These are phyloP conservation scores for Allium sativum DNA, from an alignment of 106 monocot species.

Conservation along the genomic window DNA sequence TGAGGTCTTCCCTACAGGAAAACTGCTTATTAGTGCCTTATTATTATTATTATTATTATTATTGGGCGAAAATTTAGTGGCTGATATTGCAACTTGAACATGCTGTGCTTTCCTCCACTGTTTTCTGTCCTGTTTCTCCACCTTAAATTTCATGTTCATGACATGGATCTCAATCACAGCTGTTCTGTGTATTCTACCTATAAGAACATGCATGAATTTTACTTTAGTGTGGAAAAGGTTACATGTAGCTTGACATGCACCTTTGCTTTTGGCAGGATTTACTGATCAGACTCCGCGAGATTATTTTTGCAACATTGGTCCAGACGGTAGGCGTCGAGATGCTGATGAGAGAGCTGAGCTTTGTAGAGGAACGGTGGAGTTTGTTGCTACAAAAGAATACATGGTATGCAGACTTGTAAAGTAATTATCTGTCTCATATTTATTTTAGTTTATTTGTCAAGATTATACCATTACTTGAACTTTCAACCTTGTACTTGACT, in stretches of 20 bases:
- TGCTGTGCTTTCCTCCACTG: not conserved
- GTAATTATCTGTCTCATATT: not conserved
- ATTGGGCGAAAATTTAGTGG: no score
- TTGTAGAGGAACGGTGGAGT: slow-evolving; percentile 98
- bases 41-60: no score
- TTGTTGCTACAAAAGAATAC: slow-evolving; percentile 97
- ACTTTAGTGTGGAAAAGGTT: not conserved
- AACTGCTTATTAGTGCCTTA: no score
- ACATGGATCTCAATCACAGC: no score
- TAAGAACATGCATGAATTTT: no score
- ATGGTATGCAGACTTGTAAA: slow-evolving; percentile 45
- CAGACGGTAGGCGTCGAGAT: slow-evolving; percentile 95
- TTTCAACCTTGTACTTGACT: no score
- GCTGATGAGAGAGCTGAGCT: slow-evolving; percentile 97
- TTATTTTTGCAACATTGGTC: slow-evolving; percentile 85
- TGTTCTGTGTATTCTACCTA: no score
- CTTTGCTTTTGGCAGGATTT: slow-evolving; percentile 41
- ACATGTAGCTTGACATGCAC: not conserved
- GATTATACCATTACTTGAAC: no score
- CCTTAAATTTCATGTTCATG: not conserved
- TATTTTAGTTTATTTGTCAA: not conserved
- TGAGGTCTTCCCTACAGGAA: no score
- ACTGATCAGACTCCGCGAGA: slow-evolving; percentile 93
- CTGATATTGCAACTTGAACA: no score
- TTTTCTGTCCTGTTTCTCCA: not conserved